A percentile compares a stretch with the other conserved stretches of the same genome.
phyloP scores from a whole-genome alignment of 2,329 filamentous ascomycete species.

The Calonectria ilicicola region DNA sequence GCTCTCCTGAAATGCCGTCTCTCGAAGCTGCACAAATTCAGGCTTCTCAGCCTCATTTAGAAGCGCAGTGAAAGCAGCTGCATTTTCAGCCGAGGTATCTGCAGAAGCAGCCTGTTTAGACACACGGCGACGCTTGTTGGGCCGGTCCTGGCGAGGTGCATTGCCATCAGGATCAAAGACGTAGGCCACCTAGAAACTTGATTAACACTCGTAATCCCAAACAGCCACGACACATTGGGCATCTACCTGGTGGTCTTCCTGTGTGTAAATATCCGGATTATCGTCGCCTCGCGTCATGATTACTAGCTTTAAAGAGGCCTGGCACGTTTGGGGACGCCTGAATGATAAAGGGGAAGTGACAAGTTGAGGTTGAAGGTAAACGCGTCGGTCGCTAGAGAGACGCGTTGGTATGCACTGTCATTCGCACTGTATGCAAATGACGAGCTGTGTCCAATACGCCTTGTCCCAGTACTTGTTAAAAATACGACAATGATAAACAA shows the following conservation, averaged over 20 bases:
- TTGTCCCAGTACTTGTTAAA: no score
- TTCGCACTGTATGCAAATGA: conserved; percentile 31
- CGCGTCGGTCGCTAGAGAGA: conserved; percentile 34
- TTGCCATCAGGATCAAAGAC: conserved; percentile 67
- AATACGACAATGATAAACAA: no score
- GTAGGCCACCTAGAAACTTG: conserved; percentile 65
- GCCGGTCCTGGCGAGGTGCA: conserved; percentile 51
- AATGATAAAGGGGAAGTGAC: conserved; percentile 24
- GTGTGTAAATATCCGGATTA: conserved; percentile 44
- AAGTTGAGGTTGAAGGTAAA: conserved; percentile 21
- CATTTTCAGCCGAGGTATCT: conserved; percentile 22
- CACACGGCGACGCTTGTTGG: conserved; percentile 69
- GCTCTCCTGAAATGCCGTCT: conserved; percentile 69
- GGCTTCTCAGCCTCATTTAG: conserved; percentile 66
- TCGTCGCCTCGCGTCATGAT: conserved; percentile 41
- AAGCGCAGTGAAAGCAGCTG: conserved; percentile 61
- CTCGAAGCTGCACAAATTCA: conserved; percentile 63
- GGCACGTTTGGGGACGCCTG: not conserved
- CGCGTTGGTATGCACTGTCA: conserved; percentile 27
- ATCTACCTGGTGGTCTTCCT: conserved; percentile 60
- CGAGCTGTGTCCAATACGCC: not conserved
- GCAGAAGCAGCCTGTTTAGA: conserved; percentile 52
- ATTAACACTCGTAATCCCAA: conserved; percentile 27
- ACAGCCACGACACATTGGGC: not conserved
- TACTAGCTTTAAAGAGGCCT: not conserved